These are phyloP conservation scores for Umbelopsis ramanniana DNA, from an alignment of 192 early-diverging fungal genomes.

Conservation along the genomic window DNA sequence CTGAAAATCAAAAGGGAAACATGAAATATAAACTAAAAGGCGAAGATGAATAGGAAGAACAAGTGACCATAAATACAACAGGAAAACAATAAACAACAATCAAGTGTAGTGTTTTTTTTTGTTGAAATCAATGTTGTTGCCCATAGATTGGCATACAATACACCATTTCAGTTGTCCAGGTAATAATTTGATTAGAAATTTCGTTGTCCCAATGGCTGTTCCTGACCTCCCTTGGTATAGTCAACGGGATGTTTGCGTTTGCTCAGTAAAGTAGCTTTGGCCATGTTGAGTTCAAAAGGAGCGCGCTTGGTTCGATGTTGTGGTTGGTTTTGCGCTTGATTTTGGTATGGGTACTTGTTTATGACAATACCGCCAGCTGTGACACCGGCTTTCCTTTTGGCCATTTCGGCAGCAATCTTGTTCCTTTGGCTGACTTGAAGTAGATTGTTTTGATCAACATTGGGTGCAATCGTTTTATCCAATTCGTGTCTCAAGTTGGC, in stretches of 20 bases:
- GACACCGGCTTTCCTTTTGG: neutral
- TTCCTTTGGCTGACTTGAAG: slow-evolving; percentile 38
- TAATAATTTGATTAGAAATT: neutral
- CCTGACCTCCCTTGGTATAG: neutral
- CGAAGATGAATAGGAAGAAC: no score
- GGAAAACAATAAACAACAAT: neutral
- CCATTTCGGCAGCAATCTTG: slow-evolving; percentile 17
- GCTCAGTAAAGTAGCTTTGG: slow-evolving; percentile 48
- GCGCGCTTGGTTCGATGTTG: slow-evolving; percentile 28
- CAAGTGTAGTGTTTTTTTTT: neutral
- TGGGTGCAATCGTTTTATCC: neutral
- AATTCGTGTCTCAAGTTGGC: neutral
- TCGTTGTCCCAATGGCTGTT: neutral
- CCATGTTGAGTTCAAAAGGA: slow-evolving; percentile 48
- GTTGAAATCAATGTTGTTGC: neutral
- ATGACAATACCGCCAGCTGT: neutral
- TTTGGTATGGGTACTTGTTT: neutral
- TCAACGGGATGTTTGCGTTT: slow-evolving; percentile 29
- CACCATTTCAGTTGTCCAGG: neutral
- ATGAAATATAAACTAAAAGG: no score
- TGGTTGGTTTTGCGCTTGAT: neutral
- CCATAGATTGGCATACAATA: neutral
- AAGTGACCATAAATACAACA: neutral
- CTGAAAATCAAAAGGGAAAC: no score
- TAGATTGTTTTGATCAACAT: slow-evolving; percentile 1